phyloP scores from a whole-genome alignment of 768 basidiomycete genomes.

The Russula sp. region DNA sequence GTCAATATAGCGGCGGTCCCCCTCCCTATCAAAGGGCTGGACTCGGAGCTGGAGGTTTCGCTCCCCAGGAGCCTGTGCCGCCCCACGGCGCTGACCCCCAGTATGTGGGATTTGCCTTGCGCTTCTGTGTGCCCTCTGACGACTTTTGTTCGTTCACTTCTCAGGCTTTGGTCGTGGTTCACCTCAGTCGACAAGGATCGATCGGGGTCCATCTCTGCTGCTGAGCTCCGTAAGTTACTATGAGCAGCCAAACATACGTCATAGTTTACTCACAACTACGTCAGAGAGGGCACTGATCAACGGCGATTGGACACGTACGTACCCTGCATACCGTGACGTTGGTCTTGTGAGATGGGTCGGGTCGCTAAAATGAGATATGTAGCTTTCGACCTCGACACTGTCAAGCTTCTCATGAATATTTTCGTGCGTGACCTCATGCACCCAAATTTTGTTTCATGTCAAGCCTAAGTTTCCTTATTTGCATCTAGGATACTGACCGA shows the following conservation, averaged over 20 bases:
- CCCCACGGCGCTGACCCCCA: conserved; percentile 73
- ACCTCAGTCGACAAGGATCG: conserved; percentile 62
- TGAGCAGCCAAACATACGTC: background rate
- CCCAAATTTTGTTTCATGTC: background rate
- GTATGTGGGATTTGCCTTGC: conserved; percentile 43
- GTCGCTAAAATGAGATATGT: background rate
- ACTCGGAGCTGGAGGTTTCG: conserved; percentile 36
- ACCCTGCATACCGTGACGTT: background rate
- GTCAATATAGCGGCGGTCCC: conserved; percentile 3
- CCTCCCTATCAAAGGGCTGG: conserved; percentile 34
- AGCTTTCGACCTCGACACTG: conserved; percentile 85
- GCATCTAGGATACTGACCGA: conserved; percentile 58
- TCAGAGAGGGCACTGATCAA: conserved; percentile 50
- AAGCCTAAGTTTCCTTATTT: background rate
- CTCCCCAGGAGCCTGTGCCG: conserved; percentile 39
- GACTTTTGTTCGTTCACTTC: background rate
- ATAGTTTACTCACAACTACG: background rate
- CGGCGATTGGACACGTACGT: conserved; percentile 77
- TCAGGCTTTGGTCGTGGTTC: conserved; percentile 75
- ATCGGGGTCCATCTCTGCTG: conserved; percentile 62
- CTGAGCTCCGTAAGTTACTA: conserved; percentile 59
- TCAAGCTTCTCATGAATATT: conserved; percentile 79
- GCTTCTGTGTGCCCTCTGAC: background rate
- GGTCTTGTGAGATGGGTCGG: background rate
- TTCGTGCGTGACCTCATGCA: conserved; percentile 52